Conservation (phyloP, 768 basidiomycete genomes). For the Collybia nuda region DNA sequence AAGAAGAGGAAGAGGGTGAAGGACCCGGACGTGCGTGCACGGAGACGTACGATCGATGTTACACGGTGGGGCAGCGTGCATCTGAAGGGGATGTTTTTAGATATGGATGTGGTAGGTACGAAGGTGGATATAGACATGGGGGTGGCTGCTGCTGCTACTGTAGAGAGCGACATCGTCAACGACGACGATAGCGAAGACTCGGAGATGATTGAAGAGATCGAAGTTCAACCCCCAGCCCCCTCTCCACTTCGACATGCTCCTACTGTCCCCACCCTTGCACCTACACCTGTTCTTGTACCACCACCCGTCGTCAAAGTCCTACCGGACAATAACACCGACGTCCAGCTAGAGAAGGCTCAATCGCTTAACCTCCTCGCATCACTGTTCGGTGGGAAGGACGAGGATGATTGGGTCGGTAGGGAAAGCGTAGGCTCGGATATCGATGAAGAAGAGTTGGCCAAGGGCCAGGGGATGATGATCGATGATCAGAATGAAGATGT, state of each 20-base stretch:
- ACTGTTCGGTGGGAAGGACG: constrained; percentile 45
- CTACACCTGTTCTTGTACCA: constrained; percentile 1
- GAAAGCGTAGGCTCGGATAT: constrained; percentile 61
- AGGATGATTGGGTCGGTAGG: constrained; percentile 57
- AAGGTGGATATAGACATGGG: constrained; percentile 11
- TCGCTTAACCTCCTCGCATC: constrained; percentile 49
- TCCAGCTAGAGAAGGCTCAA: constrained; percentile 37
- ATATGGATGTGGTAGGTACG: constrained; percentile 31
- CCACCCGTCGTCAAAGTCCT: neutral
- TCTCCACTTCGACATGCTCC: neutral
- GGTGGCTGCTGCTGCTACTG: constrained; percentile 12
- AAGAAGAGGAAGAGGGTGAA: constrained; percentile 46
- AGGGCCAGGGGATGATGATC: constrained; percentile 19
- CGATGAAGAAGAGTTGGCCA: constrained; percentile 35
- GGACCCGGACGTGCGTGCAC: constrained; percentile 56
- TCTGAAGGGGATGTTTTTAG: constrained; percentile 69
- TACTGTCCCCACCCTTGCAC: constrained; percentile 5
- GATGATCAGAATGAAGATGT: constrained; percentile 24
- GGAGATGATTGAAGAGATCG: too few species aligned
- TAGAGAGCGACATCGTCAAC: constrained; percentile 10
- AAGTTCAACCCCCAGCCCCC: neutral
- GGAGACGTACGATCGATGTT: constrained; percentile 70
- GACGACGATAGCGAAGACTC: constrained; percentile 13
- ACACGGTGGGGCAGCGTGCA: constrained; percentile 69
- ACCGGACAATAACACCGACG: constrained; percentile 23